phyloP scores from a whole-genome alignment of 441 rosid genomes.

The Populus hybrid region DNA sequence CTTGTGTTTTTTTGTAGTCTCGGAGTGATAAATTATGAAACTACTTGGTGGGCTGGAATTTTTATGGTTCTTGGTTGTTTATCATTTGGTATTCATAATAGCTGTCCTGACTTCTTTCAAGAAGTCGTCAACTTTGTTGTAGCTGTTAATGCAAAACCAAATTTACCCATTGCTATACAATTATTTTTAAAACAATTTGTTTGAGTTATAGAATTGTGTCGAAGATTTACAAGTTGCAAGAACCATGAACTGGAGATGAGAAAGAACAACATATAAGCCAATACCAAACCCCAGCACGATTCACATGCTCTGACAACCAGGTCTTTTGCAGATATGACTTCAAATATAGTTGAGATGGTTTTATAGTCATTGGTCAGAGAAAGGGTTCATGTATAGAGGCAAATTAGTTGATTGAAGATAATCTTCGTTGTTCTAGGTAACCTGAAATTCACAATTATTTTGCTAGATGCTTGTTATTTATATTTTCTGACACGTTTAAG shows the following conservation, averaged over 20 bases:
- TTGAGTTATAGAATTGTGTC: neutral
- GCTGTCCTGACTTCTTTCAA: neutral
- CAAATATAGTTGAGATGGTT: neutral
- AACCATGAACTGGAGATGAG: neutral
- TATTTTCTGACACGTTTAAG: neutral
- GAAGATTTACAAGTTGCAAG: neutral
- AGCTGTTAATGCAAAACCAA: neutral
- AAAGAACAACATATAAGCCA: neutral
- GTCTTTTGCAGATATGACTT: neutral
- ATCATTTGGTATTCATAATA: neutral
- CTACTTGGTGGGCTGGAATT: neutral
- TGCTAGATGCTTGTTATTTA: neutral
- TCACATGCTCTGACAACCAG: neutral
- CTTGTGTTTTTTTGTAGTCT: neutral
- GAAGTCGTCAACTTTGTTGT: neutral
- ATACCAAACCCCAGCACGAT: neutral
- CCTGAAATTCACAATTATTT: neutral
- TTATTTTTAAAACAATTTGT: neutral
- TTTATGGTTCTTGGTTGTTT: neutral
- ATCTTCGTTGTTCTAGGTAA: neutral
- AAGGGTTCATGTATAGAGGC: neutral
- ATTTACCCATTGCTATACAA: neutral
- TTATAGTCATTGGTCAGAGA: neutral
- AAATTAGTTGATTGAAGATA: neutral
- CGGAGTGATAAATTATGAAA: neutral